A percentile compares a stretch with the other conserved stretches of the same genome.
phyloP scores from a whole-genome alignment of 140 eudicot genomes.

The Oenanthe javanica region DNA sequence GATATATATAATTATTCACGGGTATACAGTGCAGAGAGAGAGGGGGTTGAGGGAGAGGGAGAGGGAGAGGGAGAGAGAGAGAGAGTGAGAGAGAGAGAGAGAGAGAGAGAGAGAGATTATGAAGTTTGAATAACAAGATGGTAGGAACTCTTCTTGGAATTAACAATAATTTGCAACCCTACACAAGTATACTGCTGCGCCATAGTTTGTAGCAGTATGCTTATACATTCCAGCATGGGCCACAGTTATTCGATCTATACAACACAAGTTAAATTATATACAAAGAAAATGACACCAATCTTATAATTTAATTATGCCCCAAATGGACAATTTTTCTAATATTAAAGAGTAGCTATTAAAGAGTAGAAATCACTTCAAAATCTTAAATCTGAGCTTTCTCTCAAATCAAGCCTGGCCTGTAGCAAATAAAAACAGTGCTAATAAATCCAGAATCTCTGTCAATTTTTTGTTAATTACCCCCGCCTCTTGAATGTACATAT shows the following conservation, averaged over 20 bases:
- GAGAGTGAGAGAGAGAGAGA: no score
- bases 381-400: background rate
- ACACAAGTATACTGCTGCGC: background rate
- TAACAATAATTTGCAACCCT: background rate
- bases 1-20: background rate
- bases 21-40: no score
- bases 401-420: background rate
- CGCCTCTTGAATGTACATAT: no score
- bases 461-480: background rate
- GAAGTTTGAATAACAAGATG: background rate
- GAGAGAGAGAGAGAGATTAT: no score
- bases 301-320: background rate
- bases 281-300: background rate
- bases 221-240: background rate
- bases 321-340: background rate
- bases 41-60: no score
- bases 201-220: background rate
- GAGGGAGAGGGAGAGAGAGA: no score
- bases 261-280: no score
- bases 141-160: background rate
- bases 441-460: background rate
- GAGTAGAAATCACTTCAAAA: background rate
- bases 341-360: background rate
- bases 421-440: background rate
- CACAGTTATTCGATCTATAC: no score